phyloP scores from a whole-genome alignment of 2,329 filamentous ascomycete species.

The Seiridium unicorne region DNA sequence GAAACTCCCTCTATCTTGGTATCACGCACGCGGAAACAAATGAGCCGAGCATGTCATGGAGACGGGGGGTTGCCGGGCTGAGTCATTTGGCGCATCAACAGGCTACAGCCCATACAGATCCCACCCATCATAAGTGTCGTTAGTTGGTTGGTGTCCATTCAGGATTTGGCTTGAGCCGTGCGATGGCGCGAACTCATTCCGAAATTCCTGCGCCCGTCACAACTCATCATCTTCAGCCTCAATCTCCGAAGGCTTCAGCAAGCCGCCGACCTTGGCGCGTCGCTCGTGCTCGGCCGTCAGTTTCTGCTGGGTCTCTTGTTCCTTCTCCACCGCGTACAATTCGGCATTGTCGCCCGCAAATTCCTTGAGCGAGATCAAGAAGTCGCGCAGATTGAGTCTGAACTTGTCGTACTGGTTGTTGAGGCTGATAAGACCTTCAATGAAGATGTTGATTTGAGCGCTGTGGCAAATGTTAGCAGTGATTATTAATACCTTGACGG shows the following conservation, averaged over 20 bases:
- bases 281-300: slow-evolving; percentile 88
- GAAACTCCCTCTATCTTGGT: slow-evolving; percentile 11
- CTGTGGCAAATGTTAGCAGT: slow-evolving; percentile 47
- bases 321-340: slow-evolving; percentile 89
- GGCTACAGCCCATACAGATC: slow-evolving; percentile 35
- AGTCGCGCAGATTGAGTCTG: slow-evolving; percentile 93
- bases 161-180: slow-evolving; percentile 25
- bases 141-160: slow-evolving; percentile 14
- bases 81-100: slow-evolving; percentile 17
- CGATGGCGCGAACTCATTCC: slow-evolving; percentile 55
- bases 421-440: slow-evolving; percentile 81
- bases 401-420: slow-evolving; percentile 92
- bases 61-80: neutral
- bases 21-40: slow-evolving; percentile 14
- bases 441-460: slow-evolving; percentile 84
- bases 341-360: slow-evolving; percentile 95
- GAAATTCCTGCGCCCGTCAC: slow-evolving; percentile 75
- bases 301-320: slow-evolving; percentile 82
- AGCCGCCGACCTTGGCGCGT: slow-evolving; percentile 89
- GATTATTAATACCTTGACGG: neutral
- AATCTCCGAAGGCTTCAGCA: slow-evolving; percentile 96
- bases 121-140: slow-evolving; percentile 28
- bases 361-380: slow-evolving; percentile 95
- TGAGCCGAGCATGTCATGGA: slow-evolving; percentile 11
- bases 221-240: slow-evolving; percentile 83